phyloP scores from a whole-genome alignment of 768 basidiomycete genomes.

The Galerina marginata region DNA sequence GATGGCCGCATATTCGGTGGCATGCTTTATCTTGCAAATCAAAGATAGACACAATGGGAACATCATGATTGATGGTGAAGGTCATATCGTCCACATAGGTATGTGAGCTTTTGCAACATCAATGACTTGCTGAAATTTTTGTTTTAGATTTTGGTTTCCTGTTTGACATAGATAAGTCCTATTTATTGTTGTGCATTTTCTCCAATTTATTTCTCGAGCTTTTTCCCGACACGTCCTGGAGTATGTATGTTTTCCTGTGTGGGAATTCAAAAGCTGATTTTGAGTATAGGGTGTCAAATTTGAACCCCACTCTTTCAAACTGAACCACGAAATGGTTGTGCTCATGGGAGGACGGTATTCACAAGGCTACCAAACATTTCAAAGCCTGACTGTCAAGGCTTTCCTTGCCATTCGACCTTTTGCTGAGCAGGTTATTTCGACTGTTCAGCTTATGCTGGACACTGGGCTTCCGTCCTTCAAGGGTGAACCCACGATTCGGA shows the following conservation, averaged over 20 bases:
- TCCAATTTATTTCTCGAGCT: constrained; percentile 31
- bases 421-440: constrained; percentile 87
- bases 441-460: constrained; percentile 92
- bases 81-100: constrained; percentile 97
- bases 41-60: constrained; percentile 99
- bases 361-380: constrained; percentile 94
- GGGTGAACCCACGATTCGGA: constrained; percentile 88
- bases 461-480: constrained; percentile 97
- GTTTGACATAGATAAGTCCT: constrained; percentile 95
- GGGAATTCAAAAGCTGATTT: constrained; percentile 3
- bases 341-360: constrained; percentile 96
- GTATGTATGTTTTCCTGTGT: constrained; percentile 40
- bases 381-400: constrained; percentile 92
- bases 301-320: constrained; percentile 96
- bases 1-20: constrained; percentile 98
- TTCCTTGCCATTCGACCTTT: constrained; percentile 97
- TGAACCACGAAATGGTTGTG: constrained; percentile 98
- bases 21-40: constrained; percentile 97
- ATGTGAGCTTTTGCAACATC: constrained; percentile 23
- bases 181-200: constrained; percentile 7
- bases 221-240: constrained; percentile 64
- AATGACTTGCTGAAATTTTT: neutral
- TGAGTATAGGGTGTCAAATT: constrained; percentile 90
- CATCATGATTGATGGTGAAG: constrained; percentile 99
- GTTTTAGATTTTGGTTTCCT: constrained; percentile 90